Base-by-base conservation (phyloP, 345 rosid genomes). In the Bretschneidera sinensis region DNA sequence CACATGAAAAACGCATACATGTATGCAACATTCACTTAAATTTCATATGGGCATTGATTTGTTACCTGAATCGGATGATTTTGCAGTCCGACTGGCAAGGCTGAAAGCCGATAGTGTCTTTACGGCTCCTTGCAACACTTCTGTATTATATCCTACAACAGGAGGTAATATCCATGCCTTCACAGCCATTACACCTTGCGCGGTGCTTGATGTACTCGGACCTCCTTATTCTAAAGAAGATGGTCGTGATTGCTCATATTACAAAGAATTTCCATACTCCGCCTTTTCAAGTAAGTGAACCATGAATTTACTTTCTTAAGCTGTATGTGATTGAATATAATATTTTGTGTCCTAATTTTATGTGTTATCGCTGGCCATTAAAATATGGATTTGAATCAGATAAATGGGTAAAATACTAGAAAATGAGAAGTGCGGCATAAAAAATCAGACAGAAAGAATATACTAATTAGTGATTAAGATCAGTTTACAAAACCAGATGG, bases 161-260 rank as follows among this genome's bases (percentile, higher is more conserved):
- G 91, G 95, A 18, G 95, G 95, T 60, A 87, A 87, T 43, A 81
- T 87, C 57, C 95, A 87, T 34, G 73, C 76, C 17, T 83, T 85
- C 75, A 85, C 78, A 0, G 95, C 85, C 16, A 54, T 78, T 16
- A 81, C 87, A 4, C 86, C 95, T 1, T 87, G 91, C 13, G 91
- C 81, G 0, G 60, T 87, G 25, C 89, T 87, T 31, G 95, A 87
- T 34, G 85, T 87, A 24, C 55, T 87, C 0, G 95, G 91, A 54
- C 95, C 95, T 66, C 95, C 91, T 24, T 87, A 85, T 63, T 79
- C 85, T 0, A 69, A 62, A 7, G 74, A 76, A 10, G 87, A 81
- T 25, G 85, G 73, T 0, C 85, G 95, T 0, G 89, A 87, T 20
- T 74, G 84, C 64, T 79, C 84, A 0, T 74, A 87, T 24, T 87